Evolutionary conservation across 805 yeast species (phyloP), one percentile per base, ranked within the genome.

Genomic region (Barnettozyma siamensis): DNA sequence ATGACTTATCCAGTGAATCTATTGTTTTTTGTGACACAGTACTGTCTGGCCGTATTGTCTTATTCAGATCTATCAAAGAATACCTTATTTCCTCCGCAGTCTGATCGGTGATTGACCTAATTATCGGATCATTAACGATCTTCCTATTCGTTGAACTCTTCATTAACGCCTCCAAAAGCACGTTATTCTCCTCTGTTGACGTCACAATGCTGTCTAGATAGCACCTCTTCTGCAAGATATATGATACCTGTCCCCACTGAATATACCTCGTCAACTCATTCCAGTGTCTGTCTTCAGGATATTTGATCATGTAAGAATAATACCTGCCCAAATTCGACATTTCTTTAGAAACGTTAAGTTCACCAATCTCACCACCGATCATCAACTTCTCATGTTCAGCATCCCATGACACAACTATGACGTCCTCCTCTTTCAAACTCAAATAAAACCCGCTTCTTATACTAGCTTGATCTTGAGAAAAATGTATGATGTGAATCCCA

Each of bases 1-100:
- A 76, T 1, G 83, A 66, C 48, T 78, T 75, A 55, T 85, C 91
- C 15, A 75, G 45, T 13, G 71, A 73, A 44, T 75, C 77, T 7
- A 60, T 53, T 23, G 85, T 80, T 19, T 69, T 57, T 37, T 70
- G 69, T 4, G 62, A 60, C 0, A 66, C 61, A 1, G 60, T 53
- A 4, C 66, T 59, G 12, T 64, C 61, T 0, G 63, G 62, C 12
- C 69, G 56, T 33, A 66, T 57, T 0, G 69, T 60, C n/a, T 54
- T 48, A 30, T 65, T 67, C 39, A 67, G 57, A 40, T 75, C 70
- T 6, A 77, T 60, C 4, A 59, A 50, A 1, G 75, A 65, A 44
- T 71, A 73, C 9, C 52, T 53, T 32, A 77, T 52, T 44, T 68
- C 73, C 3, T 63, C 63, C 1, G 53, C 46, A 15, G 45, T 35